Evolutionary conservation across 1,284 basidiomycete genomes (phyloP).

Genomic region (Leccinum subrobustum): DNA sequence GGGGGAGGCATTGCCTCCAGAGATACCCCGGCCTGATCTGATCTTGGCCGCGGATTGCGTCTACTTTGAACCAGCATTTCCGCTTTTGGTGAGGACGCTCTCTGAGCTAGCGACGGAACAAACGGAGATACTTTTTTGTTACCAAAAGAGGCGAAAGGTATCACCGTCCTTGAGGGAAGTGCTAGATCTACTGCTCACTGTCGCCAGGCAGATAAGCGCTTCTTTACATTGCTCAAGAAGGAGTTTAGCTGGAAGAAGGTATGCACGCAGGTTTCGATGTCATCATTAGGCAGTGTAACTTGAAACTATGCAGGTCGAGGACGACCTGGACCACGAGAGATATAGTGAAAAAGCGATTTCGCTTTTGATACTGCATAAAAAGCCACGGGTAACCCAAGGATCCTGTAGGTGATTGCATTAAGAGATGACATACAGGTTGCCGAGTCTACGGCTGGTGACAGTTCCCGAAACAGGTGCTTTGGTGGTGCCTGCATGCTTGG

Average conservation of each 20-base stretch:
- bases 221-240: conserved; percentile 82
- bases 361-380: conserved; percentile 46
- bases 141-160: conserved; percentile 92
- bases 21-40: conserved; percentile 54
- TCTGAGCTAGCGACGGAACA: conserved; percentile 55
- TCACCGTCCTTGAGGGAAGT: not conserved
- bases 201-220: conserved; percentile 83
- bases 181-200: conserved; percentile 3
- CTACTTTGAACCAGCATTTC: conserved; percentile 94
- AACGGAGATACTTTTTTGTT: conserved; percentile 85
- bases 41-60: conserved; percentile 91
- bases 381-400: not conserved
- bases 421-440: not conserved
- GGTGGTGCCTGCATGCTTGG: not conserved
- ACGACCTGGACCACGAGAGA: conserved; percentile 48
- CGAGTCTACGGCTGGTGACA: conserved; percentile 1
- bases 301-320: conserved; percentile 40
- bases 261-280: conserved; percentile 3
- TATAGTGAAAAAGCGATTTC: conserved; percentile 61
- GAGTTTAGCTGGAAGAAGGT: conserved; percentile 80
- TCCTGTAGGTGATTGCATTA: not conserved
- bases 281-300: not conserved
- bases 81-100: conserved; percentile 82
- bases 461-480: not conserved
- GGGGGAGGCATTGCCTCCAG: conserved; percentile 50